Conservation (phyloP, 148 eudicot genomes). For the Diospyros kaki region DNA sequence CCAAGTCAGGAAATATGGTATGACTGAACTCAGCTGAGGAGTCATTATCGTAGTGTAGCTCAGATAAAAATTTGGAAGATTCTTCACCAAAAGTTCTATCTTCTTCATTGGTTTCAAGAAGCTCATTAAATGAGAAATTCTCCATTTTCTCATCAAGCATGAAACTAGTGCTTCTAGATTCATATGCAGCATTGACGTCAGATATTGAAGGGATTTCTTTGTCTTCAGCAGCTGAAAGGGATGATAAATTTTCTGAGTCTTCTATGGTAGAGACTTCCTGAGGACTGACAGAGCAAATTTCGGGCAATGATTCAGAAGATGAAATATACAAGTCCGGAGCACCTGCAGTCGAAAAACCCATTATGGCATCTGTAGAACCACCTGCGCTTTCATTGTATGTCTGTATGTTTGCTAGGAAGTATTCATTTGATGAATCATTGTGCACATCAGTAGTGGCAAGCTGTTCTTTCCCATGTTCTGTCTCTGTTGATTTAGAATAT, state of each 20-base stretch:
- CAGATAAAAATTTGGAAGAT: slow-evolving; percentile 38
- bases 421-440: slow-evolving; percentile 11
- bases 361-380: slow-evolving; percentile 7
- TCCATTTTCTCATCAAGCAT: slow-evolving; percentile 31
- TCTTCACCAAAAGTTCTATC: slow-evolving; percentile 38
- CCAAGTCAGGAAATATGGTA: slow-evolving; percentile 11
- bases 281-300: slow-evolving; percentile 4
- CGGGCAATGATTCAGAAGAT: not conserved
- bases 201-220: not conserved
- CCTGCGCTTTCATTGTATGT: slow-evolving; percentile 8
- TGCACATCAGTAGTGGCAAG: not conserved
- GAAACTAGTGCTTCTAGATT: slow-evolving; percentile 11
- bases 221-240: slow-evolving; percentile 10
- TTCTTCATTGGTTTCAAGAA: slow-evolving; percentile 23
- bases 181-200: slow-evolving; percentile 9
- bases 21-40: slow-evolving; percentile 27
- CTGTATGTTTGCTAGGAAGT: slow-evolving; percentile 6
- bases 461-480: slow-evolving; percentile 6
- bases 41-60: slow-evolving; percentile 25
- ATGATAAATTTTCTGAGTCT: slow-evolving; percentile 1
- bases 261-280: not conserved
- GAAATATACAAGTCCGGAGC: slow-evolving; percentile 2
- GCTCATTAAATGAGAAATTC: slow-evolving; percentile 29
- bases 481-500: slow-evolving; percentile 9
- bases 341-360: slow-evolving; percentile 13